Base-by-base conservation (phyloP, 148 eudicot species). In the Silene conica region DNA sequence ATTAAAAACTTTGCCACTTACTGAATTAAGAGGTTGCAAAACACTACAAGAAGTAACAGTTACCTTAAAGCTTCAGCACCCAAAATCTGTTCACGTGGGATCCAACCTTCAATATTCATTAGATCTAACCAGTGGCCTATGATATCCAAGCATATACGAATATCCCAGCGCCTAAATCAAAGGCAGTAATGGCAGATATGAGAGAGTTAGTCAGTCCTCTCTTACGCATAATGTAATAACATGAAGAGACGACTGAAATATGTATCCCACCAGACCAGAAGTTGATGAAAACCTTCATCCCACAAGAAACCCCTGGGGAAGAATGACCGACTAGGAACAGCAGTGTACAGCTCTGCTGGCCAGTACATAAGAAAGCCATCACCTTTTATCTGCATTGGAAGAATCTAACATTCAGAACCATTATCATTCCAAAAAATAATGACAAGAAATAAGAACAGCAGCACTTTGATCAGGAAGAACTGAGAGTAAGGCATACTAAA, bases 231-330 rank as follows among this genome's bases (percentile, higher is more conserved):
- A 72, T 43, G 12, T 14, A 65, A 26, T 60, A 18, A 31, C 73
- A 19, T 66, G 73, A 58, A 69, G 56, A 63, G 31, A 46, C 31
- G 34, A 61, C 62, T 9, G 54, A n/a, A 74, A 21, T 46, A 74
- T 72, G 71, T 23, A 48, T 76, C 97, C 72, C 71, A 95, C 99
- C 97, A 89, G 75, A 95, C 85, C 78, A 92, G 74, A 72, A 95
- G 84, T 84, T 95, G 99, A 83, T 95, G 99, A 78, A 95, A 95
- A 62, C 99, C 99, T 84, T 95, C 97, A 84, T 95, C 99, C 99
- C 99, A 95, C 72, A 95, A 69, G 77, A 95, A 95, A 45, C 99
- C 99, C 77, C 99, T 83, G 15, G 99, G 99, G 75, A 95, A 95
- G 84, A 88, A 86, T 66, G 96, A 90, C 19, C 99, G 97, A 82